Evolutionary conservation across 805 yeast species (phyloP).

Genomic region (Sugiyamaella qingdaonensis): DNA sequence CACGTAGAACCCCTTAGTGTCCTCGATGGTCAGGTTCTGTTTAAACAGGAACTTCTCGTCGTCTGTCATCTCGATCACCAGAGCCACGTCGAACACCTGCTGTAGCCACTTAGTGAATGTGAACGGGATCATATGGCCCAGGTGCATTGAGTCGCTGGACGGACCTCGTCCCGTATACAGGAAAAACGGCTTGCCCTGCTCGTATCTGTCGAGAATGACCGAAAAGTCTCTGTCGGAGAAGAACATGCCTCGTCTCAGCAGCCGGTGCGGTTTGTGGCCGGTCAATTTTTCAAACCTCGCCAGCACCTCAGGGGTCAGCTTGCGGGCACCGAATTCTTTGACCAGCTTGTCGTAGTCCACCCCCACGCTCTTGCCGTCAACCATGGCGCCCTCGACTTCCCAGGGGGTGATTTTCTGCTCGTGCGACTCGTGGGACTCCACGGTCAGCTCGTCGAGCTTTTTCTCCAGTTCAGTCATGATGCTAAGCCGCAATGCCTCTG

Average conservation of each 20-base stretch:
- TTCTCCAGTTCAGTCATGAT: constrained; percentile 5
- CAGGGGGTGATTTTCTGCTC: constrained; percentile 81
- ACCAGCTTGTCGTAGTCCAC: constrained; percentile 90
- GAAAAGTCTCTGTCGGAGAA: constrained; percentile 71
- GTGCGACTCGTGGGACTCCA: constrained; percentile 4
- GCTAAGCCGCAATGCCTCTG: neutral
- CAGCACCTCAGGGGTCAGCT: constrained; percentile 65
- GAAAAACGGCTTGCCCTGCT: constrained; percentile 92
- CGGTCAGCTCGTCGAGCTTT: constrained; percentile 17
- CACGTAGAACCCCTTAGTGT: constrained; percentile 72
- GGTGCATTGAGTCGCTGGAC: constrained; percentile 86
- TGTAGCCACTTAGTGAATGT: constrained; percentile 96
- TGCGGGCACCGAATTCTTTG: constrained; percentile 79
- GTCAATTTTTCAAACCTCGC: constrained; percentile 74
- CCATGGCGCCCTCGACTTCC: constrained; percentile 99
- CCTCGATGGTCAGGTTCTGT: constrained; percentile 80
- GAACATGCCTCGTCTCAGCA: constrained; percentile 84
- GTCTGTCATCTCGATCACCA: constrained; percentile 90
- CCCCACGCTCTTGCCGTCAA: constrained; percentile 84
- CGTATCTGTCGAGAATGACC: constrained; percentile 80
- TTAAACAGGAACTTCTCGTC: constrained; percentile 96
- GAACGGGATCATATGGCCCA: constrained; percentile 97
- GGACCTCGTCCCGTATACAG: constrained; percentile 98
- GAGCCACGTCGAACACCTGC: constrained; percentile 94
- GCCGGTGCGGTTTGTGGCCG: constrained; percentile 88